Percentiles rank a stretch among this genome's conserved stretches.
Conservation (phyloP, 768 basidiomycete genomes). For the Rhodotorula graminis region DNA sequence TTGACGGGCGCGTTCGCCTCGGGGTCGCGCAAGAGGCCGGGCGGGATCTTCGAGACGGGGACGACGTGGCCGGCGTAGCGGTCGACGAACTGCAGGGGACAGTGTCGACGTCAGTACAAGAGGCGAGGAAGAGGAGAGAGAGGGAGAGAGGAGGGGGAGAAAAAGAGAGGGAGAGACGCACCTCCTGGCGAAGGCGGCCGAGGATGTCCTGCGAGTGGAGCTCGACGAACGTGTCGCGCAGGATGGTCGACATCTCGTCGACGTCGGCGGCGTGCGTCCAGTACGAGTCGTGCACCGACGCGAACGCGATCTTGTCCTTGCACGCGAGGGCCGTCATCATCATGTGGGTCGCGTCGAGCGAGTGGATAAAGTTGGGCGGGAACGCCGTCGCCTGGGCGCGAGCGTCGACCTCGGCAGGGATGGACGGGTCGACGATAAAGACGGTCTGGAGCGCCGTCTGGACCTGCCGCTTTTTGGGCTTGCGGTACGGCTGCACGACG, state of each 20-base stretch:
- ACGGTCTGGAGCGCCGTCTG: slow-evolving; percentile 79
- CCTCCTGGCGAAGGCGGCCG: slow-evolving; percentile 66
- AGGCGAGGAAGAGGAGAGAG: too few species aligned
- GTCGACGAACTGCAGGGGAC: slow-evolving; percentile 57
- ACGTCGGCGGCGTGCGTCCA: slow-evolving; percentile 91
- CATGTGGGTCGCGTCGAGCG: slow-evolving; percentile 97
- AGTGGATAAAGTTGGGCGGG: slow-evolving; percentile 98
- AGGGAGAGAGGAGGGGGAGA: neutral
- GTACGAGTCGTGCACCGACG: slow-evolving; percentile 97
- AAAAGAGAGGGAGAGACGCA: slow-evolving; percentile 46
- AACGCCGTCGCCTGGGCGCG: slow-evolving; percentile 90
- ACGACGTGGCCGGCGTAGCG: slow-evolving; percentile 62
- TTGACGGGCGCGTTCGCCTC: neutral
- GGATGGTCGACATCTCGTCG: slow-evolving; percentile 79
- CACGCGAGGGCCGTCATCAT: slow-evolving; percentile 91
- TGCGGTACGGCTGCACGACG: slow-evolving; percentile 92
- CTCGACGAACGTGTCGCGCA: slow-evolving; percentile 88
- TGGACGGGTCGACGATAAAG: slow-evolving; percentile 79
- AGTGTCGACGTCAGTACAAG: neutral
- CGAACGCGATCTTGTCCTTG: slow-evolving; percentile 70
- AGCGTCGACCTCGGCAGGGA: slow-evolving; percentile 71
- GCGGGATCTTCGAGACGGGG: slow-evolving; percentile 38
- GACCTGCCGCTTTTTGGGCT: slow-evolving; percentile 65
- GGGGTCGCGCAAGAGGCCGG: slow-evolving; percentile 14
- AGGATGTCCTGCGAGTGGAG: slow-evolving; percentile 86